These are phyloP conservation scores for Byssoonygena ceratinophila DNA, from an alignment of 2,329 filamentous ascomycete species.

Conservation along the genomic window DNA sequence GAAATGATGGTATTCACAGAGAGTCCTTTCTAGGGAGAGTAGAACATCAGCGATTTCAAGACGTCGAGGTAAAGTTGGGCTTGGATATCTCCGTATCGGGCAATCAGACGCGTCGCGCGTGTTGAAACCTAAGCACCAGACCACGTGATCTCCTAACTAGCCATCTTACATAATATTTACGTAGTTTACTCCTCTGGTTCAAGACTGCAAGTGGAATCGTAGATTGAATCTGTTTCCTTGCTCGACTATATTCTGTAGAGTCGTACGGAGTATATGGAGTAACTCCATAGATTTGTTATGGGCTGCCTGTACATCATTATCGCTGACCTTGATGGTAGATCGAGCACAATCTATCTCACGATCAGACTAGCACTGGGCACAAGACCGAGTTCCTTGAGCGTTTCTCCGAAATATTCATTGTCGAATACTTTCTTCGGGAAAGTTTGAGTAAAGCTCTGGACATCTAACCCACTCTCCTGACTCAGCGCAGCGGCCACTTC, in stretches of 20 bases:
- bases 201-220: neutral
- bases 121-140: neutral
- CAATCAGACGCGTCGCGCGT: slow-evolving; percentile 5
- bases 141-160: neutral
- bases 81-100: slow-evolving; percentile 1
- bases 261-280: too few relatives aligned
- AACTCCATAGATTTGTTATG: neutral
- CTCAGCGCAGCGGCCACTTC: slow-evolving; percentile 73
- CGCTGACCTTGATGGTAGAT: neutral
- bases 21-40: neutral
- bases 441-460: slow-evolving; percentile 70
- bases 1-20: neutral
- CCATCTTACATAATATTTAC: neutral
- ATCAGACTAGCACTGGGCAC: slow-evolving; percentile 85
- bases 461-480: slow-evolving; percentile 57
- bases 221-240: too few relatives aligned
- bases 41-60: neutral
- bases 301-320: neutral
- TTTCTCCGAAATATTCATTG: slow-evolving; percentile 72
- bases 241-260: too few relatives aligned
- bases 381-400: slow-evolving; percentile 81
- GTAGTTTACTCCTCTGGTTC: neutral
- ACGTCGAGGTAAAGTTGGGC: neutral
- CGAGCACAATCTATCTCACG: slow-evolving; percentile 39
- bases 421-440: slow-evolving; percentile 77